These are phyloP conservation scores for Symbiodinium natans DNA, from an alignment of 73 alveolate species.

Conservation along the genomic window DNA sequence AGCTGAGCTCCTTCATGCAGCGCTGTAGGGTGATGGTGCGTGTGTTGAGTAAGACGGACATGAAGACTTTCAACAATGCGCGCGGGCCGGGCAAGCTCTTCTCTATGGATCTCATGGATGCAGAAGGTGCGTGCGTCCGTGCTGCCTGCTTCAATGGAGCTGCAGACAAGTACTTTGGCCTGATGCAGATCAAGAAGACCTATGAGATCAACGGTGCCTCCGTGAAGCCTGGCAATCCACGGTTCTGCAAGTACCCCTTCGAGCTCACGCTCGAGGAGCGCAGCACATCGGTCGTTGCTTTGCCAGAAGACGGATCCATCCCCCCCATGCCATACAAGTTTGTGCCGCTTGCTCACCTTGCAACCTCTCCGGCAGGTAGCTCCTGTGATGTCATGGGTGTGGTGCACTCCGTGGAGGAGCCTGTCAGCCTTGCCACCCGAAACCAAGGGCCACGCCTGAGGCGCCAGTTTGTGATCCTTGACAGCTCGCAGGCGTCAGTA, in stretches of 20 bases:
- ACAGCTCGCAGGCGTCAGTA: not conserved
- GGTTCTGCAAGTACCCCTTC: conserved; percentile 68
- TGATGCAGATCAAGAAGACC: conserved; percentile 53
- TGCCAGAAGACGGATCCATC: conserved; percentile 55
- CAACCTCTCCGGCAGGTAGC: conserved; percentile 20
- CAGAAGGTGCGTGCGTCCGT: conserved; percentile 59
- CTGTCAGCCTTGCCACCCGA: conserved; percentile 47
- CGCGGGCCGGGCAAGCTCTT: conserved; percentile 12
- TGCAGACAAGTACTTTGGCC: conserved; percentile 34
- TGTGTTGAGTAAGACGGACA: conserved; percentile 62
- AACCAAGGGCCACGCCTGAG: conserved; percentile 14
- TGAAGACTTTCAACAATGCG: not conserved
- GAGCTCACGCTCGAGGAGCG: conserved; percentile 80
- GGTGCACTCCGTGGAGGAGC: conserved; percentile 50
- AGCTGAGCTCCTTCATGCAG: conserved; percentile 43
- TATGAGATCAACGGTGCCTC: conserved; percentile 78
- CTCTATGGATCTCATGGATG: conserved; percentile 72
- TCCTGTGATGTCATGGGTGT: conserved; percentile 49
- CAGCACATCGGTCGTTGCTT: not conserved
- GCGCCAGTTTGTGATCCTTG: conserved; percentile 24
- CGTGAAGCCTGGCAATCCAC: conserved; percentile 57
- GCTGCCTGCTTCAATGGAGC: conserved; percentile 50
- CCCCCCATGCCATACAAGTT: conserved; percentile 67
- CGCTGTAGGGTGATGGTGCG: conserved; percentile 69
- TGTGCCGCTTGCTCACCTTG: conserved; percentile 19